Conservation (phyloP, 2,329 filamentous ascomycete genomes). For the Alternaria gaisen region DNA sequence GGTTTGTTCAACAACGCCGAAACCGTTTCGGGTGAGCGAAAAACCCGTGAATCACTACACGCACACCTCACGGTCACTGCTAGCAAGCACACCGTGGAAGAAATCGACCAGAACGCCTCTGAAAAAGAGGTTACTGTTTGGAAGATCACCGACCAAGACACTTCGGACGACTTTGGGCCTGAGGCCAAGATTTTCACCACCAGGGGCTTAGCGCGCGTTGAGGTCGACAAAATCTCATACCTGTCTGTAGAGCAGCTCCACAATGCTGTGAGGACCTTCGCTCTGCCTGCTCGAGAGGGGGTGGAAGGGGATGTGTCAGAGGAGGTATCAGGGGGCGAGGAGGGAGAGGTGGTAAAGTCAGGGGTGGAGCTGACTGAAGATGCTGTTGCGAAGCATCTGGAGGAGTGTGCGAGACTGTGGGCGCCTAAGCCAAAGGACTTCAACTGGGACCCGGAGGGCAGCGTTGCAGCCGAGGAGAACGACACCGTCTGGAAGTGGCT, state of each 20-base stretch:
- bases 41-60: slow-evolving; percentile 15
- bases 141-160: slow-evolving; percentile 6
- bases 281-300: background rate
- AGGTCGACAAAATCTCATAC: background rate
- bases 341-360: slow-evolving; percentile 4
- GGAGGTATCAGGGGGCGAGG: background rate
- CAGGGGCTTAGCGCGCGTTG: slow-evolving; percentile 10
- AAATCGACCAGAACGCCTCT: background rate
- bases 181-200: slow-evolving; percentile 9
- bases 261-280: background rate
- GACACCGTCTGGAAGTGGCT: slow-evolving; percentile 9
- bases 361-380: slow-evolving; percentile 18
- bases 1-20: slow-evolving; percentile 18
- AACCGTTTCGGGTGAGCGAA: slow-evolving; percentile 19
- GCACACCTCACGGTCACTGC: slow-evolving; percentile 12
- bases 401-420: slow-evolving; percentile 6
- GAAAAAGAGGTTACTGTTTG: slow-evolving; percentile 5
- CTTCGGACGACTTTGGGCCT: slow-evolving; percentile 13
- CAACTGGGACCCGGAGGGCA: slow-evolving; percentile 8
- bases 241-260: slow-evolving; percentile 2
- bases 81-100: slow-evolving; percentile 6
- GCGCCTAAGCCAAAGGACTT: slow-evolving; percentile 4
- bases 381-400: slow-evolving; percentile 7
- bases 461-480: slow-evolving; percentile 2
- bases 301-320: background rate